Evolutionary conservation across 2,329 filamentous ascomycete species (phyloP).

Genomic region (Triangularia verruculosa): DNA sequence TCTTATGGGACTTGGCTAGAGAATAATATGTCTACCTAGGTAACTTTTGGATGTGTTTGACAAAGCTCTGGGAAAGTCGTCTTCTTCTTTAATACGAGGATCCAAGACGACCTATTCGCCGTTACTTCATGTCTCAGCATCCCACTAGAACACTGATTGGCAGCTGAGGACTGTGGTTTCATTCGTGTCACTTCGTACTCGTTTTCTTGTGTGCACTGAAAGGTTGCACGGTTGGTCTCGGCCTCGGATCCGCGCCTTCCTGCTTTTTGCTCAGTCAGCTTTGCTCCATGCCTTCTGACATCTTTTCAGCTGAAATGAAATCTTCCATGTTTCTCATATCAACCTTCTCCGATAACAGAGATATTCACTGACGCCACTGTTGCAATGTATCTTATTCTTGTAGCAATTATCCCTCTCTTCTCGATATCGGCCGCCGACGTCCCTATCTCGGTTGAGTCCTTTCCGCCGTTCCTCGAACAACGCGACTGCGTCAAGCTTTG

Average conservation of each 20-base stretch:
- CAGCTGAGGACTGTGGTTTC: neutral
- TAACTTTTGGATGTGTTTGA: too few relatives aligned
- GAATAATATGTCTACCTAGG: too few relatives aligned
- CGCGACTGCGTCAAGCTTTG: conserved; percentile 15
- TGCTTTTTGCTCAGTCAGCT: neutral
- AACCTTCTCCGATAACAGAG: neutral
- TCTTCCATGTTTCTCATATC: neutral
- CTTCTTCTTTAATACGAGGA: too few relatives aligned
- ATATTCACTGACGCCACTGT: neutral
- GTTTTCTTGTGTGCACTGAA: neutral
- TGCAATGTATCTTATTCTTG: neutral
- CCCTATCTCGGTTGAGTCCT: conserved; percentile 5
- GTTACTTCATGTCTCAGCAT: neutral
- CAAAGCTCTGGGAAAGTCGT: too few relatives aligned
- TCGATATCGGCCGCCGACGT: neutral
- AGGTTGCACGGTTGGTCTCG: neutral
- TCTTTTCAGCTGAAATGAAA: too few relatives aligned
- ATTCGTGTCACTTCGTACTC: too few relatives aligned
- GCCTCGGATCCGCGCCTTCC: neutral
- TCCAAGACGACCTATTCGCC: too few relatives aligned
- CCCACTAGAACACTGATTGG: neutral
- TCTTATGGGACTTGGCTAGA: too few relatives aligned
- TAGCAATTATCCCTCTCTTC: neutral
- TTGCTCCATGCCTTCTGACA: too few relatives aligned
- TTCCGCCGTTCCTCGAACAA: conserved; percentile 4